Base-by-base conservation (phyloP, 2,329 filamentous ascomycete genomes). In the Calonectria hongkongensis region DNA sequence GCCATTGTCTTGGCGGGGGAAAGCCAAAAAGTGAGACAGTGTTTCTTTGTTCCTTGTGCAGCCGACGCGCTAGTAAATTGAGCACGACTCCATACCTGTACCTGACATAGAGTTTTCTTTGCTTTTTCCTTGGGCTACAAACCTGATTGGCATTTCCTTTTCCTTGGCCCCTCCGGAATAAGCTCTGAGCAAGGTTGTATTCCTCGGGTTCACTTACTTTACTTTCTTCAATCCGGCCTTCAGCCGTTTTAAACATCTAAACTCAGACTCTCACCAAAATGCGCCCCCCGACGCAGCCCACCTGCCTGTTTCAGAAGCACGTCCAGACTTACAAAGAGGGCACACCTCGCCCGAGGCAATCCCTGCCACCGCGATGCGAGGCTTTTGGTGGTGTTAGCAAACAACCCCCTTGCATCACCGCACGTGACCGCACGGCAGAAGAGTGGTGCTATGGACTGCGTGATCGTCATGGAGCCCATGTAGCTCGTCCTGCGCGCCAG, bases 261-360 rank as follows among this genome's bases (percentile, higher is more conserved):
- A 27, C 21, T 36, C 21, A 16, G 30, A 15, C n/a, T 58, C 36
- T 58, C 33, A 21, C 33, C n/a, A 36, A n/a, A 39, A 39, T n/a
- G 33, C 9, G 30, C 30, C 30, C 51, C 30, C 6, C 30, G 9
- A 25, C 51, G 30, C 54, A 36, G 21, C 33, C 33, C 54, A 58
- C 54, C 54, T 58, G 54, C 54, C 54, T 39, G n/a, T 58, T 39
- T 58, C 30, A 58, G 54, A 58, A 58, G 25, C 54, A 39, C 21
- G 30, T 39, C 30, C 54, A 54, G 50, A 27, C 50, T 28, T 54
- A 54, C 50, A 36, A 18, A 21, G 43, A 21, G 21, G 21, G 21
- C 21, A 21, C 21, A 18, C 8, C 54, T 33, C 30, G n/a, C 16
- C 15, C 33, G 30, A 58, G 13, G 54, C 30, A 3, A 58, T 58